Evolutionary conservation across 495 filamentous ascomycete species (phyloP).

Genomic region (Penicillium subrubescens): DNA sequence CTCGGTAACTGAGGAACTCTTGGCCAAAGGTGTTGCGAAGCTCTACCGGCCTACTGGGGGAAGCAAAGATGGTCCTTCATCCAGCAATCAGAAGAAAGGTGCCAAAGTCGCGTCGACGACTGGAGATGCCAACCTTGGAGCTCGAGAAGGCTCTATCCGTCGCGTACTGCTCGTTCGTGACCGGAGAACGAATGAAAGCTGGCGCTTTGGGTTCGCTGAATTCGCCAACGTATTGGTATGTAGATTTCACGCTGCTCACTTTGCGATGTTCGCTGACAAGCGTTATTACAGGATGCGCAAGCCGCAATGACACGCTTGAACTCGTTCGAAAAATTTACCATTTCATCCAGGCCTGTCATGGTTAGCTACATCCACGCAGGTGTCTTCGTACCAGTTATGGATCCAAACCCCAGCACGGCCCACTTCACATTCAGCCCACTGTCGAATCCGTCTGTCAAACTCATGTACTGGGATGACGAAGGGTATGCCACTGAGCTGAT

Average conservation of each 20-base stretch:
- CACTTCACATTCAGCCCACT: constrained; percentile 73
- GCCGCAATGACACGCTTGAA: constrained; percentile 74
- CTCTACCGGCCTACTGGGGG: constrained; percentile 58
- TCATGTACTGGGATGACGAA: constrained; percentile 85
- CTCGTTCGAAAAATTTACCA: constrained; percentile 80
- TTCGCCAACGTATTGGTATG: constrained; percentile 66
- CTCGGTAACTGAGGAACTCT: constrained; percentile 73
- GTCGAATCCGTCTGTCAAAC: constrained; percentile 65
- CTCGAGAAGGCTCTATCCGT: constrained; percentile 71
- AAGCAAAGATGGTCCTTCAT: constrained; percentile 19
- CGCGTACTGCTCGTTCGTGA: constrained; percentile 82
- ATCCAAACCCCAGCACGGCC: constrained; percentile 53
- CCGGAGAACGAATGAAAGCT: constrained; percentile 71
- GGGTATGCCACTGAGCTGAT: constrained; percentile 71
- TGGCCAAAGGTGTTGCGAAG: constrained; percentile 79
- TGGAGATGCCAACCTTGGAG: constrained; percentile 71
- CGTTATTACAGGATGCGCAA: constrained; percentile 66
- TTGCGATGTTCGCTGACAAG: constrained; percentile 8
- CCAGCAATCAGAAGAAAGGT: constrained; percentile 49
- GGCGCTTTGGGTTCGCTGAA: constrained; percentile 89
- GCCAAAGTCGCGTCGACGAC: constrained; percentile 76
- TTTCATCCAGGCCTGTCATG: constrained; percentile 73
- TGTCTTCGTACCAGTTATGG: constrained; percentile 79
- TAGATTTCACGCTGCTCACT: not conserved
- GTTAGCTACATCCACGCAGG: constrained; percentile 83